Percentiles rank a stretch among this genome's conserved stretches.
phyloP scores from a whole-genome alignment of 441 rosid species.

The Pelargonium citronellum region DNA sequence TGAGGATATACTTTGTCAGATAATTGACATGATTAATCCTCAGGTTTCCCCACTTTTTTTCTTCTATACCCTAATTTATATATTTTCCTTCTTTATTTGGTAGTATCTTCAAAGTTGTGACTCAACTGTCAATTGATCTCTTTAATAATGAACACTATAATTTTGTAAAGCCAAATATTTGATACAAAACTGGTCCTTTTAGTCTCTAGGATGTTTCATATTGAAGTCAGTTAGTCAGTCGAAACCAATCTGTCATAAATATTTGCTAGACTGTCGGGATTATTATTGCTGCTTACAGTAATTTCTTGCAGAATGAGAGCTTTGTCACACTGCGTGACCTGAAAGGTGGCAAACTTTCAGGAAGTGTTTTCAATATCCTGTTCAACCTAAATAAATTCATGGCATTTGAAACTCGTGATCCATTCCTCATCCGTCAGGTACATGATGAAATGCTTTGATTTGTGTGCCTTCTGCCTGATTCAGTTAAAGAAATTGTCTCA shows the following conservation, averaged over 20 bases:
- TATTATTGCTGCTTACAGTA: background rate
- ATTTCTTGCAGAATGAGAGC: constrained; percentile 46
- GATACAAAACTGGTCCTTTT: too few species aligned
- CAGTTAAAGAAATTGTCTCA: background rate
- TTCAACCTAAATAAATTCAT: constrained; percentile 57
- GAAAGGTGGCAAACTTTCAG: constrained; percentile 52
- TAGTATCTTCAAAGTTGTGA: background rate
- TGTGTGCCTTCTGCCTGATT: constrained; percentile 4
- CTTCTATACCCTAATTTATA: background rate
- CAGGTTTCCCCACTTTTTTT: constrained; percentile 32
- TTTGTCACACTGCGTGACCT: constrained; percentile 47
- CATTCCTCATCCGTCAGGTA: constrained; percentile 54
- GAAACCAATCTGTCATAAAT: background rate
- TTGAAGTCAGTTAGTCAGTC: background rate
- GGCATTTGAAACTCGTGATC: constrained; percentile 59
- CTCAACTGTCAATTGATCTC: background rate
- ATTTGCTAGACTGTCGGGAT: background rate
- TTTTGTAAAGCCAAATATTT: background rate
- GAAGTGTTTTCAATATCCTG: constrained; percentile 56
- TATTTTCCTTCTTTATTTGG: background rate
- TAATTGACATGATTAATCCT: constrained; percentile 58
- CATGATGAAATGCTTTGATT: constrained; percentile 15
- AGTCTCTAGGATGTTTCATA: background rate
- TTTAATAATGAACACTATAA: background rate
- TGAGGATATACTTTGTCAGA: constrained; percentile 58